These are phyloP conservation scores for Eremothecium gossypii DNA, from an alignment of 1,139 yeast species.

Conservation along the genomic window DNA sequence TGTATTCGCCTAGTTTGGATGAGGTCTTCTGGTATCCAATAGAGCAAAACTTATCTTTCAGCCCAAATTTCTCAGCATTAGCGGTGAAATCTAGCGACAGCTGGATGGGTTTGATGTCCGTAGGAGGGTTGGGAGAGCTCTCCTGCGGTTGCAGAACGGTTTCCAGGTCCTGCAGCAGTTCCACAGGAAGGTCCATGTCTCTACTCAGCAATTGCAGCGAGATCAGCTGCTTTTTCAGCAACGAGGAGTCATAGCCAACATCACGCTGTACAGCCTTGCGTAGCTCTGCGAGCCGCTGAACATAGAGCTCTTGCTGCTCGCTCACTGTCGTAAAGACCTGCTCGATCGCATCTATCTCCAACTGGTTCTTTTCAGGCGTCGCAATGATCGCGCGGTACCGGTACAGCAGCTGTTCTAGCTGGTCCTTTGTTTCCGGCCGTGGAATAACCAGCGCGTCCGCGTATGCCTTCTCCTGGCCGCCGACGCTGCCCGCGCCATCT, in stretches of 20 bases:
- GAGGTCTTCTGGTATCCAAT: constrained; percentile 12
- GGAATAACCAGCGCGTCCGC: constrained; percentile 16
- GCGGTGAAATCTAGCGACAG: constrained; percentile 27
- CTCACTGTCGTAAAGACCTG: constrained; percentile 29
- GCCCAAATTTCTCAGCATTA: constrained; percentile 30
- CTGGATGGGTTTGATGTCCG: constrained; percentile 22
- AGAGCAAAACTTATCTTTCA: constrained; percentile 29
- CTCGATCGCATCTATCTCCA: constrained; percentile 31
- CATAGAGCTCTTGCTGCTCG: constrained; percentile 32
- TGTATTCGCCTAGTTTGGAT: constrained; percentile 25
- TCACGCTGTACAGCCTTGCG: constrained; percentile 19
- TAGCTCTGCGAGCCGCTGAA: constrained; percentile 27
- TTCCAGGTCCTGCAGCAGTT: constrained; percentile 29
- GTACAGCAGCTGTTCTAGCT: constrained; percentile 25
- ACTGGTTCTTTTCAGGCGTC: constrained; percentile 18
- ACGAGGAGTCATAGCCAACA: constrained; percentile 36
- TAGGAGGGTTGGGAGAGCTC: neutral
- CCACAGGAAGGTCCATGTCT: constrained; percentile 65
- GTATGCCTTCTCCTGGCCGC: neutral
- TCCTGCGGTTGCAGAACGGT: constrained; percentile 4
- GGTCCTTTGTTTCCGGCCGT: constrained; percentile 20
- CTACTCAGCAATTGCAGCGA: constrained; percentile 70
- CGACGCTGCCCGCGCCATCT: constrained; percentile 1
- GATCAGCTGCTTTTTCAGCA: constrained; percentile 58
- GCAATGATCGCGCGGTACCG: constrained; percentile 27